phyloP scores from a whole-genome alignment of 1,284 basidiomycete genomes.

The Ustilago tritici region DNA sequence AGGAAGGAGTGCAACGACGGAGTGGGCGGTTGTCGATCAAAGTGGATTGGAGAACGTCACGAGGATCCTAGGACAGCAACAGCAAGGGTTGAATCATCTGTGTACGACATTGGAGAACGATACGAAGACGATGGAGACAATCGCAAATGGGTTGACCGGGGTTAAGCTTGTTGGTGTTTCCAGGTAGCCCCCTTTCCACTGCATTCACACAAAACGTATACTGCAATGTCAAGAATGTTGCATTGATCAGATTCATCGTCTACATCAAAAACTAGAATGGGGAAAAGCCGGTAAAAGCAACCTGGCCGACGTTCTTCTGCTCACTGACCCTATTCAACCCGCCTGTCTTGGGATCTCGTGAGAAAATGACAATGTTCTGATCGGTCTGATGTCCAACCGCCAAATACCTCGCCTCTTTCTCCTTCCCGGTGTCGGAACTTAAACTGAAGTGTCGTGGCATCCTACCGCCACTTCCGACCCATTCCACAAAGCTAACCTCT shows the following conservation, averaged over 20 bases:
- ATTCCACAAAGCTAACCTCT: constrained; percentile 35
- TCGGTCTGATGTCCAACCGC: constrained; percentile 53
- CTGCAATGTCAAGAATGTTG: too few relatives aligned
- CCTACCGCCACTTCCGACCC: constrained; percentile 49
- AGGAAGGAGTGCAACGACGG: constrained; percentile 49
- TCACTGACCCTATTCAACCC: constrained; percentile 24
- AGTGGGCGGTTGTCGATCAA: constrained; percentile 68
- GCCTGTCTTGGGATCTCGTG: constrained; percentile 29
- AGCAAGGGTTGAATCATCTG: constrained; percentile 65
- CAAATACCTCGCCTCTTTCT: constrained; percentile 39
- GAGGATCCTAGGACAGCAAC: constrained; percentile 60
- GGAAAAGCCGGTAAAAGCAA: constrained; percentile 53
- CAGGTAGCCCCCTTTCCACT: constrained; percentile 6
- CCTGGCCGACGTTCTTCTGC: constrained; percentile 21
- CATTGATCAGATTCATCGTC: background rate
- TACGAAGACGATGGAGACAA: constrained; percentile 60
- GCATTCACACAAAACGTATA: background rate
- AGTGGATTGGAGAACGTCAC: constrained; percentile 60
- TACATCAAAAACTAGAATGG: constrained; percentile 21
- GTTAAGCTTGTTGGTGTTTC: constrained; percentile 61
- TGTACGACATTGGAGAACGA: constrained; percentile 60
- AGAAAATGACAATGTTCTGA: constrained; percentile 50
- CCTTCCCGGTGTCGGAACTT: constrained; percentile 21
- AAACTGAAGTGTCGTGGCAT: constrained; percentile 56
- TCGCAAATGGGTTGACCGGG: constrained; percentile 55